Evolutionary conservation across 1,284 basidiomycete genomes (phyloP).

Genomic region (Cutaneotrichosporon cutaneum): DNA sequence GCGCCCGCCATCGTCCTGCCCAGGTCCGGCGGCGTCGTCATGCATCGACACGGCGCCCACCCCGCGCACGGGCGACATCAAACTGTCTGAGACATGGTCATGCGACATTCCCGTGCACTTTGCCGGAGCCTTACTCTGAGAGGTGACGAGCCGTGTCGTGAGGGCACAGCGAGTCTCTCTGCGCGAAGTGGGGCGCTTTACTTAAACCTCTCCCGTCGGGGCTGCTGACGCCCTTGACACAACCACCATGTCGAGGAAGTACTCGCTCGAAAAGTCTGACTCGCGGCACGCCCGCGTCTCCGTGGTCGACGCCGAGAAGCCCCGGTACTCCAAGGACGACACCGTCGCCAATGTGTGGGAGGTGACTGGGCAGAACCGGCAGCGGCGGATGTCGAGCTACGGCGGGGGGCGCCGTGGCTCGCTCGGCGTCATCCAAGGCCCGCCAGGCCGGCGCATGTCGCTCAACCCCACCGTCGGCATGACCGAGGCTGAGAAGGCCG

Average conservation of each 20-base stretch:
- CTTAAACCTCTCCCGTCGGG: background rate
- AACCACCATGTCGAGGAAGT: background rate
- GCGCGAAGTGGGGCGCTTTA: background rate
- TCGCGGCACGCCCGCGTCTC: background rate
- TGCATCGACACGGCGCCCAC: no score
- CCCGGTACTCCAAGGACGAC: background rate
- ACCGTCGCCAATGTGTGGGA: no score
- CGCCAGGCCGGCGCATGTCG: background rate
- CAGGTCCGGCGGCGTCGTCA: no score
- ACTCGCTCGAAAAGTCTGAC: conserved; percentile 1
- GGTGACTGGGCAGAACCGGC: background rate
- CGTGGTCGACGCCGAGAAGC: background rate
- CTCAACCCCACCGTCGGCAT: conserved; percentile 11
- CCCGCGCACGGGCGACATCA: no score
- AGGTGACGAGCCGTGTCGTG: no score
- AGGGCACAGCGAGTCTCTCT: background rate
- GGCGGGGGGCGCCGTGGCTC: background rate
- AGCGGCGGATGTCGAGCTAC: background rate
- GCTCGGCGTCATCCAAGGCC: background rate
- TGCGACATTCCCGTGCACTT: no score
- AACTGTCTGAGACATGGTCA: no score
- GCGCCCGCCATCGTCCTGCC: no score
- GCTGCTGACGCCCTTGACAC: background rate
- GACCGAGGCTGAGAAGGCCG: conserved; percentile 14
- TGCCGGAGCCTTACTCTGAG: no score